Base-by-base conservation (phyloP, 176 grass and related monocot genomes). In the Dendrocalamus sinicus region DNA sequence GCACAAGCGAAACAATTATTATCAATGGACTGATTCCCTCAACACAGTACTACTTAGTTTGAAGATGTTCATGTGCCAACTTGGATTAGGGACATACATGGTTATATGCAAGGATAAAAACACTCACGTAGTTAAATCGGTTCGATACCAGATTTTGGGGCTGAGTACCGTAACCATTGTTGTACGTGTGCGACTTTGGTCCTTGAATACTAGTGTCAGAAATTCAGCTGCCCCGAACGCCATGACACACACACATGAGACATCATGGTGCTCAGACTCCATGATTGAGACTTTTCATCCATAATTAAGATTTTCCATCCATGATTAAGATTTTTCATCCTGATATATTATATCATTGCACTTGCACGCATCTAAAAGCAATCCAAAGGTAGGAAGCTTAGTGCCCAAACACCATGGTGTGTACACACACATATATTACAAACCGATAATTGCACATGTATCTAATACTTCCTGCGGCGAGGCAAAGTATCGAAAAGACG, bases 401-500 rank as follows among this genome's bases (percentile, higher is more conserved):
- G n/a, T n/a, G n/a, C n/a, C n/a, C n/a, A n/a, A n/a, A n/a, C n/a
- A n/a, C n/a, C n/a, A n/a, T n/a, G n/a, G n/a, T n/a, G n/a, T n/a
- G n/a, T n/a, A n/a, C n/a, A n/a, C n/a, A n/a, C n/a, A n/a, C n/a
- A n/a, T n/a, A n/a, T n/a, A n/a, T n/a, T n/a, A 91, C 89, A 91
- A 50, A 71, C 71, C 64, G 24, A 85, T 47, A 88, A 77, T 84
- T 85, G 81, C 76, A 88, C 86, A 57, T 71, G 55, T 51, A 70
- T 70, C 76, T 91, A 77, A 76, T 48, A 74, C 76, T 72, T 76
- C 19, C 7, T 43, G 12, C 83, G 67, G 76, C 70, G 50, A 55
- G 68, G 53, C 69, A 84, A 61, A 52, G 62, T 53, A 87, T 66
- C 20, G 28, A 76, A 37, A 60, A 63, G 43, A 26, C 30, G 47